phyloP scores from a whole-genome alignment of 2,329 filamentous ascomycete species.

The Eutypella sp. region DNA sequence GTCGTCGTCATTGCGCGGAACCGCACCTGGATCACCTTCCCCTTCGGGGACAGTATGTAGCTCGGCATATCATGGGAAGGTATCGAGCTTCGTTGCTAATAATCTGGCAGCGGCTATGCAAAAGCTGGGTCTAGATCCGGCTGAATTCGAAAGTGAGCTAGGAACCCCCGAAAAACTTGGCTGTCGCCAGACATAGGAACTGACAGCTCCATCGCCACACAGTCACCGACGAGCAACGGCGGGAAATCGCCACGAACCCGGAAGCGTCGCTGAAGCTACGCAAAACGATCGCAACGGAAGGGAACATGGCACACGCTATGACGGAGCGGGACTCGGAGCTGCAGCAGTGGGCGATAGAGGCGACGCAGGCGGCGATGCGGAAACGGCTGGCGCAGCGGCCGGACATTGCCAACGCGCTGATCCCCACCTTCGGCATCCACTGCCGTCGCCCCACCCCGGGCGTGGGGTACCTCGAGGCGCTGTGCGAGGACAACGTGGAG shows the following conservation, averaged over 20 bases:
- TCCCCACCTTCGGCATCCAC: conserved; percentile 39
- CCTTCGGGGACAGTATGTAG: conserved; percentile 39
- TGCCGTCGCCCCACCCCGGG: conserved; percentile 42
- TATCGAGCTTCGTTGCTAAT: conserved; percentile 1
- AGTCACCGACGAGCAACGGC: conserved; percentile 35
- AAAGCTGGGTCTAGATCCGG: conserved; percentile 36
- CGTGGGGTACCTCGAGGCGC: conserved; percentile 40
- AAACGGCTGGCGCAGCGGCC: conserved; percentile 36
- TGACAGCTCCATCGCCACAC: no score
- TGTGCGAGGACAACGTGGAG: conserved; percentile 36
- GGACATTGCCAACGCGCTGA: conserved; percentile 36
- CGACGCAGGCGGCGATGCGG: conserved; percentile 34
- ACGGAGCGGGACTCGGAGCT: conserved; percentile 32
- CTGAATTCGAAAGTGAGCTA: conserved; percentile 32
- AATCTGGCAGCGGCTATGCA: conserved; percentile 31
- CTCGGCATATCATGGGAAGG: neutral
- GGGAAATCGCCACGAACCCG: conserved; percentile 32
- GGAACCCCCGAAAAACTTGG: no score
- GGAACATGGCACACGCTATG: conserved; percentile 37
- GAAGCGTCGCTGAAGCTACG: conserved; percentile 35
- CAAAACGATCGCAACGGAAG: conserved; percentile 38
- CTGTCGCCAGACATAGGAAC: no score
- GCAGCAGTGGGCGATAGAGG: conserved; percentile 26
- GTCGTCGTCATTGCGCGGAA: conserved; percentile 44
- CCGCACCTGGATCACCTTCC: conserved; percentile 45